Evolutionary conservation across 371 early-diverging fungal genomes (phyloP).

Genomic region (Smittium culicis): DNA sequence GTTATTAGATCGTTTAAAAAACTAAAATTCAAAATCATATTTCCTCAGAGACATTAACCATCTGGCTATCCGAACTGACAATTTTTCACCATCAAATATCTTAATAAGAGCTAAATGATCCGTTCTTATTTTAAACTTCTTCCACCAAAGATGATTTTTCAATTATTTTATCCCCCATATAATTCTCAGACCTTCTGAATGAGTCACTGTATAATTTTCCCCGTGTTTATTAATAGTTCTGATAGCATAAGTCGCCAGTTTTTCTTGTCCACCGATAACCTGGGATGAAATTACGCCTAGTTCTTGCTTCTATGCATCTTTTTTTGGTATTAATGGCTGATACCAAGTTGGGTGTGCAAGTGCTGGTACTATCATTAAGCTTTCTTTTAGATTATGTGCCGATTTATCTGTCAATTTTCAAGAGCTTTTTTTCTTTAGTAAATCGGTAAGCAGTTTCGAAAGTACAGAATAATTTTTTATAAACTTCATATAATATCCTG

Average conservation of each 20-base stretch:
- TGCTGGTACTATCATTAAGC: neutral
- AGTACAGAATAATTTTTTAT: constrained; percentile 7
- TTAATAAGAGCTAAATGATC: constrained; percentile 7
- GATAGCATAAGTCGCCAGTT: constrained; percentile 1
- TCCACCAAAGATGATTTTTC: neutral
- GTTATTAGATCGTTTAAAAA: neutral
- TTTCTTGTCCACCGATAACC: neutral
- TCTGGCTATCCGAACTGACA: neutral
- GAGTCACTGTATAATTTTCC: constrained; percentile 6
- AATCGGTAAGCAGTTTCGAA: neutral
- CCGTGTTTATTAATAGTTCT: neutral
- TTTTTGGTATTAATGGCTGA: neutral
- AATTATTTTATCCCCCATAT: constrained; percentile 4
- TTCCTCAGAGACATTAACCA: neutral
- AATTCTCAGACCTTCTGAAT: constrained; percentile 1
- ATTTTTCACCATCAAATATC: neutral
- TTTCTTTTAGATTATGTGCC: neutral
- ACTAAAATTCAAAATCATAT: neutral
- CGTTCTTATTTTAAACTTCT: neutral
- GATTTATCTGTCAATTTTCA: neutral
- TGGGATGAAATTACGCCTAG: constrained; percentile 7
- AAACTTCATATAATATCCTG: constrained; percentile 11
- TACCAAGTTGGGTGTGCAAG: neutral
- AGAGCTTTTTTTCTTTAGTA: neutral
- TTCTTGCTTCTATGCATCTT: neutral